A percentile compares a stretch with the other conserved stretches of the same genome.
phyloP scores from a whole-genome alignment of 2,329 filamentous ascomycete species.

The Cryphonectria nitschkei region DNA sequence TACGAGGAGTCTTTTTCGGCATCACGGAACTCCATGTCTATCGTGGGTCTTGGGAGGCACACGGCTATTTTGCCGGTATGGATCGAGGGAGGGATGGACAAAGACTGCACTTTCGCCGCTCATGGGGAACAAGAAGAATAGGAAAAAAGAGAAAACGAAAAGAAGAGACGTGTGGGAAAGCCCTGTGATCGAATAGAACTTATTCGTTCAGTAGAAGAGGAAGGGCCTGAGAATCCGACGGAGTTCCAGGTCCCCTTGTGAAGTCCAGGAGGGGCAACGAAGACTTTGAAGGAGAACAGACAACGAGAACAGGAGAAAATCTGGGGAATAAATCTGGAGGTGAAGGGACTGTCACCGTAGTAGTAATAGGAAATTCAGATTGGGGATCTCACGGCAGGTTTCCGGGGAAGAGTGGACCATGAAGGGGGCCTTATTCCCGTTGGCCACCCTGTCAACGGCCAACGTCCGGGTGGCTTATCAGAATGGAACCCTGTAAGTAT shows the following conservation, averaged over 20 bases:
- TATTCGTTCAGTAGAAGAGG: constrained; percentile 7
- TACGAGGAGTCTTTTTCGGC: constrained; percentile 7
- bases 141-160: not conserved
- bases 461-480: constrained; percentile 26
- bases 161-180: not conserved
- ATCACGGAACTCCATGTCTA: constrained; percentile 16
- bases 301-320: constrained; percentile 5
- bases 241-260: constrained; percentile 16
- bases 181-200: constrained; percentile 11
- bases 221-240: not conserved
- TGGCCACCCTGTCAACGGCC: constrained; percentile 27
- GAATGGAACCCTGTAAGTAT: constrained; percentile 15
- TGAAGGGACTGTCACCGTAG: constrained; percentile 18
- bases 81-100: constrained; percentile 2
- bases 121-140: constrained; percentile 3
- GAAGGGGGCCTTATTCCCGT: constrained; percentile 27
- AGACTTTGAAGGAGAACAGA: not conserved
- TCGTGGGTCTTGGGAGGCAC: not conserved
- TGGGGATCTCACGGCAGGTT: constrained; percentile 11
- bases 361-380: constrained; percentile 16
- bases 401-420: constrained; percentile 18
- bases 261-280: constrained; percentile 14
- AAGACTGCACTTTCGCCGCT: constrained; percentile 11
- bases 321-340: constrained; percentile 9
- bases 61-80: constrained; percentile 13